These are phyloP conservation scores for Dactylellina cionopaga DNA, from an alignment of 2,329 filamentous ascomycete genomes.

Conservation along the genomic window DNA sequence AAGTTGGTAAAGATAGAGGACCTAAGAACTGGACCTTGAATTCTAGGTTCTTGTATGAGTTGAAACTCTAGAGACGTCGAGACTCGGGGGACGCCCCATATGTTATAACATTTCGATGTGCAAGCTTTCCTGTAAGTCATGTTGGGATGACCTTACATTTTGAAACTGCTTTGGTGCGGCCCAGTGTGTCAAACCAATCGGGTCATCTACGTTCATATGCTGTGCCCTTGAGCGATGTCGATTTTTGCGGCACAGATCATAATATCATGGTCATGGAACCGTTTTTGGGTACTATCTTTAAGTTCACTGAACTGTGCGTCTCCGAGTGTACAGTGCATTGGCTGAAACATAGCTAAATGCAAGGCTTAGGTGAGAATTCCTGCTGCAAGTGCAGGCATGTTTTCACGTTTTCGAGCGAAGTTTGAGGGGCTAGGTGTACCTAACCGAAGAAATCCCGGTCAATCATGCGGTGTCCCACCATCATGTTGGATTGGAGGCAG, in stretches of 20 bases:
- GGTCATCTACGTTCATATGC: background rate
- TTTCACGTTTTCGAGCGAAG: slow-evolving; percentile 11
- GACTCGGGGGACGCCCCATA: slow-evolving; percentile 4
- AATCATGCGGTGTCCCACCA: background rate
- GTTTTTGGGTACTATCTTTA: background rate
- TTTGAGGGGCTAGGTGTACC: slow-evolving; percentile 14
- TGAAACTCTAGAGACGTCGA: too few species aligned
- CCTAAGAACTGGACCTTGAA: too few species aligned
- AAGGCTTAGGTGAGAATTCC: slow-evolving; percentile 49
- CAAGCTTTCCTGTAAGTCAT: background rate
- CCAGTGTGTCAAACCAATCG: too few species aligned
- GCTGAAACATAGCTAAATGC: slow-evolving; percentile 42
- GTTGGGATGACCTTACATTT: background rate
- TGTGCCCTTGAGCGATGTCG: background rate
- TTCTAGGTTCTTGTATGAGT: too few species aligned
- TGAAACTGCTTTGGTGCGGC: slow-evolving; percentile 24
- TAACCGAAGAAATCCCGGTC: slow-evolving; percentile 36
- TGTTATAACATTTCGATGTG: slow-evolving; percentile 11
- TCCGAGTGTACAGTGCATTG: too few species aligned
- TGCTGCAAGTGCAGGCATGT: slow-evolving; percentile 24
- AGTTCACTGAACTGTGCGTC: background rate
- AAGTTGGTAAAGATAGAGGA: too few species aligned
- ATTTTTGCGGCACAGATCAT: slow-evolving; percentile 15
- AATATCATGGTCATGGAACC: background rate
- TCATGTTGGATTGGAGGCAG: background rate